Base-by-base conservation (phyloP, 2,329 filamentous ascomycete genomes). In the Nemania abortiva region DNA sequence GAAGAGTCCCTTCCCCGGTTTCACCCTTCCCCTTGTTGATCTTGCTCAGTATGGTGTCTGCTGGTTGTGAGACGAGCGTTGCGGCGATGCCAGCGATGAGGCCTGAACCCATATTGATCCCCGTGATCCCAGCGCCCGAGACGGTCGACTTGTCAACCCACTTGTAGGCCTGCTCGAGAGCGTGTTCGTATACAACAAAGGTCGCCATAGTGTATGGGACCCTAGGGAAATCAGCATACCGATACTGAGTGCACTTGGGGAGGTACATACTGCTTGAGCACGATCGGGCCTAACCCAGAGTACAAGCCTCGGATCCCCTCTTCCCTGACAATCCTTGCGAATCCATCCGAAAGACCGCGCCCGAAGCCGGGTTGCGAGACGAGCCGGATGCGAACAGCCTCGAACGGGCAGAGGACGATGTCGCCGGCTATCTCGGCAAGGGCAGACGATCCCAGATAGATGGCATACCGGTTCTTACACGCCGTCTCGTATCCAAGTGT, bases 191-290 rank as follows among this genome's bases (percentile, higher is more conserved):
- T 10, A 73, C 75, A 9, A 75, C 71, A 42, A 76, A 76, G 11
- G 67, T 75, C 27, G 74, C 72, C 69, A 76, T 73, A 22, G 75
- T 75, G 59, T 76, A 76, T 6, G 75, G 75, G 13, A 76, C 72
- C 65, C 74, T 76, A 11, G 6, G 10, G 37, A 7, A 3, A 20
- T 62, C 18, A 61, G 70, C 70, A 42, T 72, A 27, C 56, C 18
- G 45, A 20, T n/a, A 20, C 13, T 7, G 20, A 42, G 49, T 45
- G 31, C 11, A 22, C 2, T 20, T 3, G 6, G 29, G 34, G 34
- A 63, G 20, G 1, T 39, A 57, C 73, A 60, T 68, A 74, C 74
- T 76, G 75, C 64, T 76, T 76, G 31, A 76, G 54, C 24, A 76
- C 69, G 54, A 76, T 76, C 15, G 75, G 75, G 27, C 65, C 72